Evolutionary conservation across 2,329 filamentous ascomycete genomes (phyloP).

Genomic region (Pestalotiopsis sp.): DNA sequence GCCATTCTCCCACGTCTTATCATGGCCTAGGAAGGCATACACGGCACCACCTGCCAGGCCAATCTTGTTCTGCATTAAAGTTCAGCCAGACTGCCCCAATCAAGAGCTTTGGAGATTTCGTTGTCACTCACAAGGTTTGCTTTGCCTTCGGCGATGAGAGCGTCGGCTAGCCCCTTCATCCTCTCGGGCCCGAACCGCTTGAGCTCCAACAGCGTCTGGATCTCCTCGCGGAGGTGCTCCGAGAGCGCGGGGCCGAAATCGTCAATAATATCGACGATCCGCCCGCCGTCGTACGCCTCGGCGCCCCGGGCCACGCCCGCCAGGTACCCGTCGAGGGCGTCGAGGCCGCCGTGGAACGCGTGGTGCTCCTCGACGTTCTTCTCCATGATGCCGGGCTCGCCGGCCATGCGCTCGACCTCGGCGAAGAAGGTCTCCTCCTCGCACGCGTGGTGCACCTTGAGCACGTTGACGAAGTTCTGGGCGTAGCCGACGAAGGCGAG

Average conservation of each 20-base stretch:
- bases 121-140: neutral
- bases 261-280: slow-evolving; percentile 33
- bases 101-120: neutral
- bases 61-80: neutral
- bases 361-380: slow-evolving; percentile 42
- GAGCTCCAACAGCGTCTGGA: slow-evolving; percentile 36
- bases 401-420: slow-evolving; percentile 34
- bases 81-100: neutral
- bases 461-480: slow-evolving; percentile 27
- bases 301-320: slow-evolving; percentile 25
- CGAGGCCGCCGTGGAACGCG: slow-evolving; percentile 37
- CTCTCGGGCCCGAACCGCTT: slow-evolving; percentile 21
- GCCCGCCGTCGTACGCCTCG: slow-evolving; percentile 32
- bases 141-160: neutral
- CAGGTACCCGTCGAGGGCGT: slow-evolving; percentile 33
- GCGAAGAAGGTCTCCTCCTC: slow-evolving; percentile 43
- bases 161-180: neutral
- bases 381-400: slow-evolving; percentile 39
- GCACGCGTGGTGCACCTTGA: slow-evolving; percentile 39
- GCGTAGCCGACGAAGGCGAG: slow-evolving; percentile 34
- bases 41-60: neutral
- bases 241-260: slow-evolving; percentile 34
- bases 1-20: slow-evolving; percentile 4
- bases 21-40: slow-evolving; percentile 2
- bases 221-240: slow-evolving; percentile 40